Percentiles rank a stretch among this genome's conserved stretches.
Evolutionary conservation across 306 rosid species (phyloP).

Genomic region (Fragaria iinumae): DNA sequence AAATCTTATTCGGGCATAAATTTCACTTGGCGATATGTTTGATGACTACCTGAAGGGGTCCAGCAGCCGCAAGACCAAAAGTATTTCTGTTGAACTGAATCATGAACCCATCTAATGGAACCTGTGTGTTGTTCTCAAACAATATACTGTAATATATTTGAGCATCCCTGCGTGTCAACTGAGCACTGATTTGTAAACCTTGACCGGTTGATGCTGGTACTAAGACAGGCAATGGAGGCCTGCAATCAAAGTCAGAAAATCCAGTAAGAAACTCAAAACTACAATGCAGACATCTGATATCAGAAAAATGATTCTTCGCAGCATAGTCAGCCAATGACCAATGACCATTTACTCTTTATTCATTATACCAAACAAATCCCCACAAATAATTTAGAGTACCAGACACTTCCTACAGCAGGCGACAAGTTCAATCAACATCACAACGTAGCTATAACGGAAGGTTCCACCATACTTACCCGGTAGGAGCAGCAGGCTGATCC

Average conservation of each 20-base stretch:
- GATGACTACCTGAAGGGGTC: slow-evolving; percentile 72
- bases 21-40: neutral
- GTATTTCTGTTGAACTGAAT: slow-evolving; percentile 97
- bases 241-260: slow-evolving; percentile 40
- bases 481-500: slow-evolving; percentile 72
- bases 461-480: slow-evolving; percentile 58
- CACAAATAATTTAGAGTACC: neutral
- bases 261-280: slow-evolving; percentile 22
- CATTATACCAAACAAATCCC: neutral
- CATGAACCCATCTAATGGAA: slow-evolving; percentile 91
- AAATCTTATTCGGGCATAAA: slow-evolving; percentile 17
- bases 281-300: slow-evolving; percentile 7
- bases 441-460: neutral
- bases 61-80: slow-evolving; percentile 95
- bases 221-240: slow-evolving; percentile 81
- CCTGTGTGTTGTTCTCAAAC: slow-evolving; percentile 82
- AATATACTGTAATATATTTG: slow-evolving; percentile 79
- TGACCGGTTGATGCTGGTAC: slow-evolving; percentile 82
- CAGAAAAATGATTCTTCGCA: neutral
- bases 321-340: neutral
- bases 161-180: slow-evolving; percentile 68
- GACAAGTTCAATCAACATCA: slow-evolving; percentile 14
- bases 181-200: slow-evolving; percentile 97
- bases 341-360: neutral
- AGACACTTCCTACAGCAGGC: neutral